Percentiles rank a stretch among this genome's conserved stretches.
Evolutionary conservation across 83 land plant genomes (phyloP).

Genomic region (Picea abies): DNA sequence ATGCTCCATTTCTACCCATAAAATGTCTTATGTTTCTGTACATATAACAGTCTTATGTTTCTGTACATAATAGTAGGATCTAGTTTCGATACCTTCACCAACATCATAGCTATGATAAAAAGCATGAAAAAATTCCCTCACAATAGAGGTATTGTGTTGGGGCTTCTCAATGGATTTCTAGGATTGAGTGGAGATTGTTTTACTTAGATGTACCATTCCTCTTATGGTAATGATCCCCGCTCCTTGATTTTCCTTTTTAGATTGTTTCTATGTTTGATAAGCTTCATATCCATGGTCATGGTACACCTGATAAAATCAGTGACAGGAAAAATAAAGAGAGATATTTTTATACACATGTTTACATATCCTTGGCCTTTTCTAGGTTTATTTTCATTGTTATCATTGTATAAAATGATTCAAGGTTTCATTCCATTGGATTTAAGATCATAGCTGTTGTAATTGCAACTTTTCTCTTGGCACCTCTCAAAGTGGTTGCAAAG

Average conservation of each 20-base stretch:
- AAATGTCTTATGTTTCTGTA: slow-evolving; percentile 34
- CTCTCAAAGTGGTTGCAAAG: not conserved
- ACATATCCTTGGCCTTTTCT: slow-evolving; percentile 14
- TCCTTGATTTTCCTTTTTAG: no score
- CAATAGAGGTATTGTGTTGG: slow-evolving; percentile 24
- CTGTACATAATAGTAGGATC: no score
- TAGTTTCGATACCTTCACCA: slow-evolving; percentile 9
- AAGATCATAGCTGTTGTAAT: not conserved
- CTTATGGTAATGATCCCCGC: slow-evolving; percentile 8
- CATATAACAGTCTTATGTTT: slow-evolving; percentile 41
- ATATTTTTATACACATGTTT: not conserved
- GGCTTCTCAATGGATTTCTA: slow-evolving; percentile 29
- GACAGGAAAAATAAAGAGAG: slow-evolving; percentile 15
- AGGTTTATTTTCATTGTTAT: slow-evolving; percentile 22
- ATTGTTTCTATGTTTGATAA: no score
- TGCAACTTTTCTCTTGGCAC: not conserved
- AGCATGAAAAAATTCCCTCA: slow-evolving; percentile 27
- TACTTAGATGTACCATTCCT: slow-evolving; percentile 16
- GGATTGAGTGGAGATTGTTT: slow-evolving; percentile 33
- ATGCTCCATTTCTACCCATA: no score
- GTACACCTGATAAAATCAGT: slow-evolving; percentile 38
- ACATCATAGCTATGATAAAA: slow-evolving; percentile 26
- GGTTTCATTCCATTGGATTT: not conserved
- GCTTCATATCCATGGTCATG: not conserved
- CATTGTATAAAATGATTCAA: not conserved